Evolutionary conservation across 2,329 filamentous ascomycete species (phyloP).

Genomic region (Verticillium dahliae): DNA sequence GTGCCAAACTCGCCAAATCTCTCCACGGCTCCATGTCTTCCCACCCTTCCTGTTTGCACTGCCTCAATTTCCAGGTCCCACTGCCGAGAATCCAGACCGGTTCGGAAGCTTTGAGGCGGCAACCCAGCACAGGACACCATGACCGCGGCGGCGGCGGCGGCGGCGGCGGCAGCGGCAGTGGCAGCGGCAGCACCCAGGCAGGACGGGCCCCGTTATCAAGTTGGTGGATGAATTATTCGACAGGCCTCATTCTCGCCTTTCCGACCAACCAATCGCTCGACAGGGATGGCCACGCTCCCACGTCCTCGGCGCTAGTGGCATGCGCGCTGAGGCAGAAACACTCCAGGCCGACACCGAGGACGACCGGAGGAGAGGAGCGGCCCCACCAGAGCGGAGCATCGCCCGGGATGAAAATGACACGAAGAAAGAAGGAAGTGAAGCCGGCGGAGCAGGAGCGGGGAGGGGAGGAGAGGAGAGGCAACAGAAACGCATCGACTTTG

Average conservation of each 20-base stretch:
- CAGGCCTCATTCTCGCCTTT: neutral
- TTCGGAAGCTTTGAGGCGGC: neutral
- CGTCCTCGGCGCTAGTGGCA: neutral
- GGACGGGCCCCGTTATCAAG: neutral
- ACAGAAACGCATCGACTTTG: neutral
- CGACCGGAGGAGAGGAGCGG: neutral
- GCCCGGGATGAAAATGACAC: neutral
- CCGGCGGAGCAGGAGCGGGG: neutral
- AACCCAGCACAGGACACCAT: neutral
- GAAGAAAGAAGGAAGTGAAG: neutral
- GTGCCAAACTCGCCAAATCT: neutral
- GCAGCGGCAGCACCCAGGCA: neutral
- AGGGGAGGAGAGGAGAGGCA: neutral
- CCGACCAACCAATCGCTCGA: neutral
- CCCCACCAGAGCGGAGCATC: neutral
- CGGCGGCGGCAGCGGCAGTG: neutral
- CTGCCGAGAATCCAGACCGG: constrained; percentile 3
- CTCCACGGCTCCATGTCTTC: neutral
- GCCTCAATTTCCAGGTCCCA: constrained; percentile 1
- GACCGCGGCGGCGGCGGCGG: neutral
- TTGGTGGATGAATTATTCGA: neutral
- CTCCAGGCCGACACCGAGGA: neutral
- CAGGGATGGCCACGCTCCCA: neutral
- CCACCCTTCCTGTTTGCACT: neutral
- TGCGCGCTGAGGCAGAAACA: neutral